Base-by-base conservation (phyloP, 805 yeast species). In the Brettanomyces sp. region DNA sequence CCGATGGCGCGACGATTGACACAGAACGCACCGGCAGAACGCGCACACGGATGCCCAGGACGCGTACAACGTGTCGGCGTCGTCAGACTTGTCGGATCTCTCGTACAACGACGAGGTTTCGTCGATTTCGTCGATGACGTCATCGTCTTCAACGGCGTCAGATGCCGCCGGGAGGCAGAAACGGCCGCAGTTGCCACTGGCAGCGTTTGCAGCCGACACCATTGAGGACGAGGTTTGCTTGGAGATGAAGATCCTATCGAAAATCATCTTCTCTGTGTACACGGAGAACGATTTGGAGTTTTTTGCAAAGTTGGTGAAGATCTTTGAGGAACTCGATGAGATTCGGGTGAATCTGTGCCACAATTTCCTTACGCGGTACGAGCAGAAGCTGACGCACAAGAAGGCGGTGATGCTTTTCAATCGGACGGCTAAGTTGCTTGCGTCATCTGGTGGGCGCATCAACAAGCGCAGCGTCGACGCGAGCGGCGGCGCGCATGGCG, bases 181-280 rank as follows among this genome's bases (percentile, higher is more conserved):
- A 18, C 7, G 33, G 8, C 25, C 42, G 18, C 24, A 12, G 9
- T 13, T 21, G n/a, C 41, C 41, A 3, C 28, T 38, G 8, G 41
- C 41, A 11, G 41, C 23, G 12, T 14, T 35, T n/a, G 7, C 41
- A 13, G 41, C 41, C 21, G 25, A 38, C 25, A 38, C 41, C 24
- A 58, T 81, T 45, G 56, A 72, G 6, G 77, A 73, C 39, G 91
- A 84, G 59, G 70, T 82, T 47, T 70, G 68, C 11, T 74, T 80
- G 12, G 73, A 82, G 2, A 62, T 83, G 50, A 70, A 74, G 21
- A 72, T 80, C 41, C 64, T 85, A 45, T 70, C 79, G 12, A 72
- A 83, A 7, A 85, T 83, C 53, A 74, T 83, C 42, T 84, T 75
- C 62, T 77, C 86, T 0, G 68, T 83, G 55, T 85, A 84, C 63